A percentile compares a stretch with the other conserved stretches of the same genome.
phyloP scores from a whole-genome alignment of 2,329 filamentous ascomycete genomes.

The Colletotrichum aenigma region DNA sequence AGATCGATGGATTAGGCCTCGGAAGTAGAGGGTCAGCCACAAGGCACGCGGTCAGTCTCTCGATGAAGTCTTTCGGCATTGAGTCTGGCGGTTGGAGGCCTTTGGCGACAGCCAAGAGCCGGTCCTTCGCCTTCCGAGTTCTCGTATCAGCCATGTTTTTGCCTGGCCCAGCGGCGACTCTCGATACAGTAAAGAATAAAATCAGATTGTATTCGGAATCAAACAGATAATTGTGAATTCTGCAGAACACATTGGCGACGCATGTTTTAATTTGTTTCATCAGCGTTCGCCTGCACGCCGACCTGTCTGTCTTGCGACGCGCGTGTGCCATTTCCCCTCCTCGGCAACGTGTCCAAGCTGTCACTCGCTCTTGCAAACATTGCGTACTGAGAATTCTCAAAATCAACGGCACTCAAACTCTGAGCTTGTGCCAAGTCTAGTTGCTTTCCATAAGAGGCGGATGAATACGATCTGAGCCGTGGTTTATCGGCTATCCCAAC shows the following conservation, averaged over 20 bases:
- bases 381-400: not conserved
- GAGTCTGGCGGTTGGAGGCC: fast-evolving
- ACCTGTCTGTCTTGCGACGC: fast-evolving
- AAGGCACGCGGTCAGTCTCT: not conserved
- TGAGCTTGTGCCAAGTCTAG: not conserved
- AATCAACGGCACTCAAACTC: not conserved
- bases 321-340: not conserved
- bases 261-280: not conserved
- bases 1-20: not conserved
- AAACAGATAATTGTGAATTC: not conserved
- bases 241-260: fast-evolving
- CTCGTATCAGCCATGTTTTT: not conserved
- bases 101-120: not conserved
- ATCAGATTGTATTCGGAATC: not conserved
- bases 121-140: not conserved
- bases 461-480: not conserved
- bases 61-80: not conserved
- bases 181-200: not conserved
- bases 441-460: not conserved
- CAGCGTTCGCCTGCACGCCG: not conserved
- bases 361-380: not conserved
- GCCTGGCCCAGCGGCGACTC: not conserved
- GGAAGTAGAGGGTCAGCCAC: not conserved
- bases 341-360: not conserved
- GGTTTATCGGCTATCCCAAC: not conserved